These are phyloP conservation scores for Saitoella complicata DNA, from an alignment of 805 yeast genomes.

Conservation along the genomic window DNA sequence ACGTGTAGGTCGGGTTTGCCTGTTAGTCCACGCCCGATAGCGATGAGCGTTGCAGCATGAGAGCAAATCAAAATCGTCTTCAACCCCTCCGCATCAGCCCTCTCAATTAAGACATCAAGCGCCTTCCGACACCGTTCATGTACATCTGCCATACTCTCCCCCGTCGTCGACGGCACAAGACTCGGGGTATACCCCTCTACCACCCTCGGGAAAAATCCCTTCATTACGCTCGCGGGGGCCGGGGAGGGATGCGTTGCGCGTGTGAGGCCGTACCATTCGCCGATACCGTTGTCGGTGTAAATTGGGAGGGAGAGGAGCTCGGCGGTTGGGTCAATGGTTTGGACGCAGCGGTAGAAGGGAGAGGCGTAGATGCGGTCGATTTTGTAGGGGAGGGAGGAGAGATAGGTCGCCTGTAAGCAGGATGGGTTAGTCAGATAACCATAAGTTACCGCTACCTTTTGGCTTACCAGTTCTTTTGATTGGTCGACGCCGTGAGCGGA, in stretches of 20 bases:
- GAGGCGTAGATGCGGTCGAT: conserved; percentile 63
- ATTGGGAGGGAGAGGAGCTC: conserved; percentile 41
- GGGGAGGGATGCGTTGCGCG: conserved; percentile 58
- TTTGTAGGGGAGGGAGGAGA: conserved; percentile 34
- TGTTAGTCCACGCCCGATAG: conserved; percentile 62
- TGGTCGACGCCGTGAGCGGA: conserved; percentile 82
- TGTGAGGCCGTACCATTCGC: conserved; percentile 79
- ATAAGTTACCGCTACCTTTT: too few relatives aligned
- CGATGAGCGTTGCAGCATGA: conserved; percentile 88
- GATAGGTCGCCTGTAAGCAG: conserved; percentile 20
- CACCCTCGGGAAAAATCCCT: conserved; percentile 36
- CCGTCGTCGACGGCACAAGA: conserved; percentile 42
- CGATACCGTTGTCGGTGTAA: conserved; percentile 63
- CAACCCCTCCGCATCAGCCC: conserved; percentile 35
- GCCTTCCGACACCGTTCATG: conserved; percentile 43
- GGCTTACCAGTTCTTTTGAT: conserved; percentile 54
- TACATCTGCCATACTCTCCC: conserved; percentile 64
- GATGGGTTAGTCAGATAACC: too few relatives aligned
- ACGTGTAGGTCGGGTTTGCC: conserved; percentile 35
- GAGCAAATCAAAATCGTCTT: conserved; percentile 58
- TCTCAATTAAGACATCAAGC: conserved; percentile 40
- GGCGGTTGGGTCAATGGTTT: conserved; percentile 62
- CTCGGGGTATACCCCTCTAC: conserved; percentile 35
- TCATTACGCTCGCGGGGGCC: conserved; percentile 33
- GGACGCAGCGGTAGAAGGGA: conserved; percentile 81